These are phyloP conservation scores for Selaginella tamariscina DNA, from an alignment of 75 land plant genomes.

Conservation along the genomic window DNA sequence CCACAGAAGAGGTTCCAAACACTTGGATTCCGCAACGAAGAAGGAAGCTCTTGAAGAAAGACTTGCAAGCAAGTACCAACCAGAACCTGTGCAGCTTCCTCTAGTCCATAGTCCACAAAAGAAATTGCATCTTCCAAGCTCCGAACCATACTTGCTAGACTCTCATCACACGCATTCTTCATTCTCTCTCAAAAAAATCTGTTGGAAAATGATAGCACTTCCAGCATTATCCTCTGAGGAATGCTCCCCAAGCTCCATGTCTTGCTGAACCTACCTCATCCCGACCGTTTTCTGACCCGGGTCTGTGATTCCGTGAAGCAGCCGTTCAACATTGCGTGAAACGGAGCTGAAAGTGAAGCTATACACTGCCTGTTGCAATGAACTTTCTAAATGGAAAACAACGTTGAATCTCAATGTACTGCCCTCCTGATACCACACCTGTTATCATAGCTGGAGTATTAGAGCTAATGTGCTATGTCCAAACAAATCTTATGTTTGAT, in stretches of 20 bases:
- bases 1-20: too few relatives aligned
- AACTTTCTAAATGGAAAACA: conserved; percentile 52
- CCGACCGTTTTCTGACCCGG: conserved; percentile 50
- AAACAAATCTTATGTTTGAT: too few relatives aligned
- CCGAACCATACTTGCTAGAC: conserved; percentile 47
- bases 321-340: conserved; percentile 91
- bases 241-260: conserved; percentile 28
- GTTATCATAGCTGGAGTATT: too few relatives aligned
- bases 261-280: conserved; percentile 51
- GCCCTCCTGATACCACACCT: too few relatives aligned
- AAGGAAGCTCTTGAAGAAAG: conserved; percentile 74
- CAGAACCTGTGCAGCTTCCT: conserved; percentile 57
- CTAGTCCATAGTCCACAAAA: conserved; percentile 68
- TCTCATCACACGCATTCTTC: conserved; percentile 75
- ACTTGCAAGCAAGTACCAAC: conserved; percentile 87
- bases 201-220: conserved; percentile 78
- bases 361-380: conserved; percentile 66
- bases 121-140: conserved; percentile 68
- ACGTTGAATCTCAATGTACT: too few relatives aligned
- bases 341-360: conserved; percentile 77
- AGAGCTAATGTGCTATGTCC: too few relatives aligned
- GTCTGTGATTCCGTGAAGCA: conserved; percentile 57
- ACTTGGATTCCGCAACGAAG: conserved; percentile 44
- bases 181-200: conserved; percentile 87
- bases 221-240: conserved; percentile 50